Conservation (phyloP, 768 basidiomycete species). For the Collybia sp. region DNA sequence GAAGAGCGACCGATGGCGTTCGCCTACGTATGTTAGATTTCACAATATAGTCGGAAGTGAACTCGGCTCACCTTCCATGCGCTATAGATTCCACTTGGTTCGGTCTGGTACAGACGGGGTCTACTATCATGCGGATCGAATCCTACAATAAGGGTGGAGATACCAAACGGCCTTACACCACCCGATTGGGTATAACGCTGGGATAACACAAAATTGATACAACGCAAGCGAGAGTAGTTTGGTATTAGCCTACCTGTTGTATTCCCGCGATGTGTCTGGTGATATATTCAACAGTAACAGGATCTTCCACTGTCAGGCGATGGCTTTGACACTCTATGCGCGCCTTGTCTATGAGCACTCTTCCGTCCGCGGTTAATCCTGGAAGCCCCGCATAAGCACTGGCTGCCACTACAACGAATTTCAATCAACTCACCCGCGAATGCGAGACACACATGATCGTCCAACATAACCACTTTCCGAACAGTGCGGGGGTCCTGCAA, state of each 20-base stretch:
- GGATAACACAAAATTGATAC: neutral
- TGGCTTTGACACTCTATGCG: conserved; percentile 97
- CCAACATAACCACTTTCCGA: conserved; percentile 96
- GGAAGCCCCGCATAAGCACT: neutral
- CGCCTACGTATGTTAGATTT: conserved; percentile 48
- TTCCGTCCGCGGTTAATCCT: conserved; percentile 97
- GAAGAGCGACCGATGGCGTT: conserved; percentile 97
- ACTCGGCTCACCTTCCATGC: conserved; percentile 83
- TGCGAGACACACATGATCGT: conserved; percentile 95
- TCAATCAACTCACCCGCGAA: conserved; percentile 74
- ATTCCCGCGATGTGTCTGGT: conserved; percentile 98
- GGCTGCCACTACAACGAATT: neutral
- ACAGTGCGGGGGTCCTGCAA: conserved; percentile 98
- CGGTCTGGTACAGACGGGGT: conserved; percentile 93
- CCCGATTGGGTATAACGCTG: conserved; percentile 98
- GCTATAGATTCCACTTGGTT: conserved; percentile 96
- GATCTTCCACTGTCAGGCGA: conserved; percentile 95
- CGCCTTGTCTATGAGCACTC: conserved; percentile 97
- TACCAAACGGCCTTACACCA: conserved; percentile 96
- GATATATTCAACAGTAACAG: conserved; percentile 97
- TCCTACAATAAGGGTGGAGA: conserved; percentile 93
- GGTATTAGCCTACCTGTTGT: conserved; percentile 71
- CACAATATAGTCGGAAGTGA: neutral
- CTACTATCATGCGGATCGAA: conserved; percentile 90
- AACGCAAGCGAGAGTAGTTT: conserved; percentile 4